Evolutionary conservation across 768 basidiomycete genomes (phyloP), one percentile per base, ranked within the genome.

Genomic region (Chiua virens): DNA sequence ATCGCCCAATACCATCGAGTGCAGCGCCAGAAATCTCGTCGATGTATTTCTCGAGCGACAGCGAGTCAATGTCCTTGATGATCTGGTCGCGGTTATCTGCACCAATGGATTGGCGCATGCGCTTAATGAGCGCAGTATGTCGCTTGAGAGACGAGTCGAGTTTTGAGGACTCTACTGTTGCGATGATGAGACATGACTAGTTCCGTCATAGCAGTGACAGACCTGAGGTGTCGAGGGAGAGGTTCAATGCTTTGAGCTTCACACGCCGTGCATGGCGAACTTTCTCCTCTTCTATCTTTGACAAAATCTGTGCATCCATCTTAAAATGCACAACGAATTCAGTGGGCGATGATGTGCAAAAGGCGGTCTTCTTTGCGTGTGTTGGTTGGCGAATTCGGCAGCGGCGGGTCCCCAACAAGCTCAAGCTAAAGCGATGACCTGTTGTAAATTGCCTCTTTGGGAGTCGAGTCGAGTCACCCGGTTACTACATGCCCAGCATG

Each of bases 91-190:
- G 81, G 65, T 92, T 87, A 60, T 93, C 91, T 35, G 78, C 65
- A 15, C 87, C 89, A 62, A 98, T 78, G 17, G 92, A 90, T 64
- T 88, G 91, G 41, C 88, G 84, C 60, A 98, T 87, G 40, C 90
- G 87, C 70, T 96, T 98, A 57, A 97, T 94, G 55, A 98, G 80
- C 7, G 93, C 91, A 2, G 94, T 98, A 71, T 99, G 95, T 8
- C 93, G 86, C 73, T 92, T 98, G 51, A 99, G 72, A 39, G 97
- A 98, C 4, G 97, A 93, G 70, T 98, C 97, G 21, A 94, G 77
- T 66, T 85, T 93, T 20, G 80, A 75, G 10, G 81, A 74, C 66
- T 87, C 92, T 92, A 21, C 30, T 20, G 38, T 17, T 5, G 25
- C 34, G n/a, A n/a, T n/a, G 14, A 44, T 57, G 53, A 64, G 58